Conservation (phyloP, 2,329 filamentous ascomycete genomes). For the Talaromyces sp. region DNA sequence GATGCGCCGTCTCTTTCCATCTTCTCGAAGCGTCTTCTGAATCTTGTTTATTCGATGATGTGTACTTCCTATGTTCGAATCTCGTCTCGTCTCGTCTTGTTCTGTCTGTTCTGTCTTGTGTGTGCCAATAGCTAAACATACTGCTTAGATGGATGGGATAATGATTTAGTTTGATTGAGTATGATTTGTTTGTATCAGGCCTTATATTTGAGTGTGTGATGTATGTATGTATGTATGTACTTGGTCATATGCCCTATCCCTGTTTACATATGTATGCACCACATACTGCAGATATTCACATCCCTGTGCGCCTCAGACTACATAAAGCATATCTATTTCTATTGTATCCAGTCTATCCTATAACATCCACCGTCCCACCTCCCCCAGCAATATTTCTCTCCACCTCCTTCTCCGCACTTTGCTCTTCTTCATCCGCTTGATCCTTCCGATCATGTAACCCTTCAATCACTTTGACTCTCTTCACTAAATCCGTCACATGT, state of each 20-base stretch:
- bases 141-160: constrained; percentile 9
- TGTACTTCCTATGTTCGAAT: not conserved
- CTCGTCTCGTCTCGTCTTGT: not conserved
- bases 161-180: not conserved
- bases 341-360: not conserved
- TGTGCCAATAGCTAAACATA: constrained; percentile 1
- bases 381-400: constrained; percentile 23
- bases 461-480: constrained; percentile 66
- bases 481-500: constrained; percentile 79
- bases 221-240: not conserved
- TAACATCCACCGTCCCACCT: not conserved
- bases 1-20: not conserved
- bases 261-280: not conserved
- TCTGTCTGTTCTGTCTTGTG: constrained; percentile 1
- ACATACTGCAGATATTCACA: not conserved
- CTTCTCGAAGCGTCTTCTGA: constrained; percentile 3
- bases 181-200: not conserved
- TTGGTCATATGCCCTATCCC: not conserved
- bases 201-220: not conserved
- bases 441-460: constrained; percentile 22
- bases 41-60: constrained; percentile 5
- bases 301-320: not conserved
- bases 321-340: not conserved
- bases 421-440: constrained; percentile 29
- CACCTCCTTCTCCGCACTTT: constrained; percentile 30